Evolutionary conservation across 176 grass and related monocot genomes (phyloP), one percentile per base, ranked within the genome.

Genomic region (Saccharum spontaneum): DNA sequence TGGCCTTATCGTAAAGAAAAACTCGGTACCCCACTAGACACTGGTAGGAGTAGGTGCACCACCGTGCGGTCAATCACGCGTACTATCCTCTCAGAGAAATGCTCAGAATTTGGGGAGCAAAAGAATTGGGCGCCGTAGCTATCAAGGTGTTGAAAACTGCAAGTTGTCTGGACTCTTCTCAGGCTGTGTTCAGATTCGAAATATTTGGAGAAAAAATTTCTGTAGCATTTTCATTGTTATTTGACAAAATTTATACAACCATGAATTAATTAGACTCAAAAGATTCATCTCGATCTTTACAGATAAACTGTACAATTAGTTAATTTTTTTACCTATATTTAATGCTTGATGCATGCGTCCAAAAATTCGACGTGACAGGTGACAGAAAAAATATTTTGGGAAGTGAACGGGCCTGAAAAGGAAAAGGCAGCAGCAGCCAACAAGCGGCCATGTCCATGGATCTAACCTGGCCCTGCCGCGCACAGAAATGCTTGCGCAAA

Each of bases 31-130:
- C n/a, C 22, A 30, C 52, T 39, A 9, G 20, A 57, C 15, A 7
- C 37, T 43, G 0, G 37, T 72, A 31, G 55, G 55, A n/a, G 26
- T 6, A 31, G n/a, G 10, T 44, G 39, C 77, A 7, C 12, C 14
- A 11, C 13, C 36, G 5, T 7, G 76, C n/a, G 20, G 55, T 49
- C 63, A 11, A 69, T 69, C 64, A 37, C 64, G 30, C 44, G 36
- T 54, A 69, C 37, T 28, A 28, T 28, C 28, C 28, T 17, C 41
- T 45, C 45, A 18, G 28, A 49, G 78, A 49, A 80, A 38, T 80
- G 77, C 26, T 34, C 0, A 48, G 66, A 81, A 69, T 81, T 81
- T 81, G 48, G 67, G 79, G 79, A 39, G 79, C 79, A 82, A 70
- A 82, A 82, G 66, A 70, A 55, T 81, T 70, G 65, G 31, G 31